Conservation (phyloP, 352 stramenopile genomes). For the Pythium guiyangense region DNA sequence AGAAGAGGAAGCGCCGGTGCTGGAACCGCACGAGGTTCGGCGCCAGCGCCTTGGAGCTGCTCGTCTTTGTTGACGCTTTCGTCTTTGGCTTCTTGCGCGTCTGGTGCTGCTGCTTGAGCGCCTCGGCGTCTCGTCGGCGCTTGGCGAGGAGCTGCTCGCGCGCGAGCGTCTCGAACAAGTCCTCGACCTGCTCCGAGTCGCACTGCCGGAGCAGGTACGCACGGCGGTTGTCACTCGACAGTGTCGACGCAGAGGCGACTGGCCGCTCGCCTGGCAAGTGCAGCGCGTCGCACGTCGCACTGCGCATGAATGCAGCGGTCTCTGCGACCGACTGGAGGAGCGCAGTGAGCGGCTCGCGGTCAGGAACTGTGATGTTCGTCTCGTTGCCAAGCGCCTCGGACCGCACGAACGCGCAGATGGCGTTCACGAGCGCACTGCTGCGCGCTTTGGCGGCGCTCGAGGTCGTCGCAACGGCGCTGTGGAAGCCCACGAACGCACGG, state of each 20-base stretch:
- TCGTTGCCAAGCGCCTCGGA: not conserved
- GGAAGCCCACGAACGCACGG: slow-evolving; percentile 64
- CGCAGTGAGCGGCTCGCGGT: slow-evolving; percentile 40
- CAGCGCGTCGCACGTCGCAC: slow-evolving; percentile 48
- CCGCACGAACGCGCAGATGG: slow-evolving; percentile 30
- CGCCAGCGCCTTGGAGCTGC: slow-evolving; percentile 7
- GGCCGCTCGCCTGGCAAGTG: slow-evolving; percentile 49
- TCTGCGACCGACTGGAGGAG: slow-evolving; percentile 37
- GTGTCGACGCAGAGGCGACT: slow-evolving; percentile 10
- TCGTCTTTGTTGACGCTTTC: too few relatives aligned
- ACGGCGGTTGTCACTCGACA: not conserved
- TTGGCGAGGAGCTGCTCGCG: slow-evolving; percentile 19
- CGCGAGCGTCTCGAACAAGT: slow-evolving; percentile 56
- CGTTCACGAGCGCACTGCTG: slow-evolving; percentile 31
- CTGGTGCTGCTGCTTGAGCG: slow-evolving; percentile 14
- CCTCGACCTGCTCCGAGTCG: slow-evolving; percentile 44
- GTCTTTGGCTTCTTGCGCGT: slow-evolving; percentile 19
- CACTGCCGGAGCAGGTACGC: slow-evolving; percentile 45
- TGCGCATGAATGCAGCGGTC: slow-evolving; percentile 56
- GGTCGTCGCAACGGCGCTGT: slow-evolving; percentile 48
- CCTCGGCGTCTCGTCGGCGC: slow-evolving; percentile 4
- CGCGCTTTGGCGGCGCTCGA: slow-evolving; percentile 14
- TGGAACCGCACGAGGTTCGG: slow-evolving; percentile 52
- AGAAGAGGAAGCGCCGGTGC: slow-evolving; percentile 77
- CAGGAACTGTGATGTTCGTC: slow-evolving; percentile 15